Evolutionary conservation across 2,329 filamentous ascomycete genomes (phyloP), one percentile per base, ranked within the genome.

Genomic region (Penicillium palitans): DNA sequence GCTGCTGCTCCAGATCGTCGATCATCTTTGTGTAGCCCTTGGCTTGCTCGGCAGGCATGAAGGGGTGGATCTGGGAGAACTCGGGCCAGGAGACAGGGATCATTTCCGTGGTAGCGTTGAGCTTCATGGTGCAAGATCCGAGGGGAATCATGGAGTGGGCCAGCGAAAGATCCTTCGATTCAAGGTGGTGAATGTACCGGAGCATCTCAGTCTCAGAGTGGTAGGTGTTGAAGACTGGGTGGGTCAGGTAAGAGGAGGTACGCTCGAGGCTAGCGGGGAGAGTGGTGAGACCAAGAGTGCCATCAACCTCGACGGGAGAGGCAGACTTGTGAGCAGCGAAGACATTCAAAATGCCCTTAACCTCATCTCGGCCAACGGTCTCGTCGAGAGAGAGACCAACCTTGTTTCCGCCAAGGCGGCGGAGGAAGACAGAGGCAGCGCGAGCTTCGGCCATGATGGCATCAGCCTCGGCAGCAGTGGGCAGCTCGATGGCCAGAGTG

Each of bases 121-220:
- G 86, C 82, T 98, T 98, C 93, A 98, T 98, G 15, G 93, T 98
- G 81, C 93, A 98, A 1, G 93, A 97, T 21, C 93, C 93, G 1
- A 98, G 84, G 2, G 93, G 92, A 61, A 98, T 98, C 93, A 98
- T 98, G 17, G 93, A 97, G 78, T 98, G 93, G 2, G 93, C 90
- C 6, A 97, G 83, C 1, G 93, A 97, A 15, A 98, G 80, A 72
- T 98, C 93, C 80, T 96, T 97, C 51, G 92, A 96, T 74, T 96
- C 90, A 6, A 98, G 82, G 72, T 96, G 91, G 72, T 93, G 84
- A 68, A 98, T 96, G 78, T 98, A 98, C 44, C 93, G 89, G 51
- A 98, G 81, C 68, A 98, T 84, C 76, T 97, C 91, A 0, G 93
- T 97, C 78, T 98, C 93, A 2, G 92, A 96, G 77, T 96, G 93